Percentiles rank a stretch among this genome's conserved stretches.
phyloP scores from a whole-genome alignment of 805 yeast genomes.

The Schizosaccharomyces cryophilus region DNA sequence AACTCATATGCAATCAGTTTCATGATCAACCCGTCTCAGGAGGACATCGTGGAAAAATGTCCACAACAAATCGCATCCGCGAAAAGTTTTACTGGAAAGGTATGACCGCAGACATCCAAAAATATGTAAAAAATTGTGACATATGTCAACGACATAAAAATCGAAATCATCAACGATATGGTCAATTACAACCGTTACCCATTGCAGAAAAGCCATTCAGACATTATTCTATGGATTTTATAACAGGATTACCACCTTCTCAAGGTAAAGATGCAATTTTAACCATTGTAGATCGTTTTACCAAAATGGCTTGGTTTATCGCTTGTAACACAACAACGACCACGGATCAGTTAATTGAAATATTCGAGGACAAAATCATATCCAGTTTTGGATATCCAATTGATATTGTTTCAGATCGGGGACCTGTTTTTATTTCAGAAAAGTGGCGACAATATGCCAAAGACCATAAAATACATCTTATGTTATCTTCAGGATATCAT shows the following conservation, averaged over 20 bases:
- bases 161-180: neutral
- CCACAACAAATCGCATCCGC: neutral
- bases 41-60: neutral
- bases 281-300: conserved; percentile 9
- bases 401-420: neutral
- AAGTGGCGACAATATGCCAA: neutral
- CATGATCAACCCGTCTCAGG: neutral
- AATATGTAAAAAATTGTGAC: neutral
- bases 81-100: neutral
- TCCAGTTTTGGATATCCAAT: neutral
- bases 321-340: conserved; percentile 1
- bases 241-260: conserved; percentile 6
- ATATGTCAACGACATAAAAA: neutral
- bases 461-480: neutral
- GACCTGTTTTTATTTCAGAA: neutral
- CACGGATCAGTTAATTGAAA: neutral
- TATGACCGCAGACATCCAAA: neutral
- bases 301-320: conserved; percentile 9
- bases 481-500: neutral
- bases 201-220: conserved; percentile 6
- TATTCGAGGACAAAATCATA: neutral
- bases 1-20: neutral
- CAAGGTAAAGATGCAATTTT: conserved; percentile 6
- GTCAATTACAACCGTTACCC: conserved; percentile 5
- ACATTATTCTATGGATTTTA: conserved; percentile 7